Conservation (phyloP, 2,329 filamentous ascomycete genomes). For the Colletotrichum higginsianum region DNA sequence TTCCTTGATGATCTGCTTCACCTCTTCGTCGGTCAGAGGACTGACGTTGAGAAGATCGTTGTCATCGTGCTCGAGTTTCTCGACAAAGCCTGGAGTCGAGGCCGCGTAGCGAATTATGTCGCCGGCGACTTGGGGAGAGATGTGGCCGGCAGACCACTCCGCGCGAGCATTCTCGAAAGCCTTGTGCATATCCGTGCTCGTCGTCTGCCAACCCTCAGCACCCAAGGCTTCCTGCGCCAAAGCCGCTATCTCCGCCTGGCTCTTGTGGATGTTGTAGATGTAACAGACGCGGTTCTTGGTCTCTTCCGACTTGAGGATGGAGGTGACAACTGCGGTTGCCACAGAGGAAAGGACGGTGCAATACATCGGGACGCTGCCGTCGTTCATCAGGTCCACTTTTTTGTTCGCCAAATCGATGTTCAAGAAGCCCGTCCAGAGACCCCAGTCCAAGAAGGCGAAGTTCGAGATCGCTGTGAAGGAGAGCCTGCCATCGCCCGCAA, state of each 20-base stretch:
- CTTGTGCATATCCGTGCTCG: conserved; percentile 29
- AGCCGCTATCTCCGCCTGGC: conserved; percentile 43
- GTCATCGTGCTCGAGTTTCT: conserved; percentile 28
- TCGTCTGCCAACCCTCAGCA: conserved; percentile 37
- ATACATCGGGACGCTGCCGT: conserved; percentile 44
- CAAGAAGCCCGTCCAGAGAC: conserved; percentile 43
- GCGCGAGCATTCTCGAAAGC: conserved; percentile 35
- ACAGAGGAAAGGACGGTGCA: conserved; percentile 45
- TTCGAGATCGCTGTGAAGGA: conserved; percentile 41
- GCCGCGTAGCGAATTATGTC: conserved; percentile 39
- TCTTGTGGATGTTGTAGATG: conserved; percentile 41
- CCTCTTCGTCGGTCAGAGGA: conserved; percentile 35
- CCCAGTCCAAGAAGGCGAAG: conserved; percentile 49
- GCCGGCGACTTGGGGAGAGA: conserved; percentile 30
- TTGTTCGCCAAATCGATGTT: conserved; percentile 45
- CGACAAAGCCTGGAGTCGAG: conserved; percentile 22
- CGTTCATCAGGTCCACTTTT: conserved; percentile 42
- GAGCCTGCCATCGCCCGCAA: conserved; percentile 44
- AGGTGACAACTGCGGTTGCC: conserved; percentile 45
- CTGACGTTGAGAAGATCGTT: conserved; percentile 42
- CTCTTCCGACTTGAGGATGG: conserved; percentile 46
- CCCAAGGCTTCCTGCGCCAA: conserved; percentile 40
- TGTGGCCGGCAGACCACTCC: conserved; percentile 38
- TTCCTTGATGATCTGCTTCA: conserved; percentile 37
- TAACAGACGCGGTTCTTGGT: conserved; percentile 47